A percentile compares a stretch with the other conserved stretches of the same genome.
phyloP scores from a whole-genome alignment of 2,329 filamentous ascomycete species.

The Rhynchosporium secalis region DNA sequence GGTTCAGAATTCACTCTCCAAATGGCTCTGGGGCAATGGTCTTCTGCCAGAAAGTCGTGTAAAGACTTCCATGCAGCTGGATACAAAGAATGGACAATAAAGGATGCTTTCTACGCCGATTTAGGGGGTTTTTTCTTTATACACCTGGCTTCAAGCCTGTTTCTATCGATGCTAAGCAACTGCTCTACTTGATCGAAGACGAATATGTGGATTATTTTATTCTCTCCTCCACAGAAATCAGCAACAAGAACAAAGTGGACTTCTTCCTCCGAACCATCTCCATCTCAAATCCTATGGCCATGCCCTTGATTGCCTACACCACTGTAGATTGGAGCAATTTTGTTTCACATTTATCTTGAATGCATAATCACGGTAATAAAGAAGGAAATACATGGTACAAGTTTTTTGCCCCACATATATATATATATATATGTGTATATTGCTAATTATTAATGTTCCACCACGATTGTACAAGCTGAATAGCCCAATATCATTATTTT shows the following conservation, averaged over 20 bases:
- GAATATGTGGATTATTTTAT: conserved; percentile 37
- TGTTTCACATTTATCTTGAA: conserved; percentile 5
- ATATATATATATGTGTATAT: no score
- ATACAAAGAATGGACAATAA: conserved; percentile 42
- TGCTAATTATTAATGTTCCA: no score
- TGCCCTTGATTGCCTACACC: conserved; percentile 4
- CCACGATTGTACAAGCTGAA: no score
- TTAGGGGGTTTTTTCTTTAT: conserved; percentile 45
- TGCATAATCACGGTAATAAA: no score
- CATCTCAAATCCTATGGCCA: not conserved
- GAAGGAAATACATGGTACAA: no score
- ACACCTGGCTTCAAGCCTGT: conserved; percentile 38
- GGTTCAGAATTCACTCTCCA: conserved; percentile 44
- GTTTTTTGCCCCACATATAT: no score
- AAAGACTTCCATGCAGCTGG: conserved; percentile 28
- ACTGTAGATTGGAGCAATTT: conserved; percentile 12
- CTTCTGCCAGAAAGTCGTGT: conserved; percentile 41
- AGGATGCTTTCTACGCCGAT: conserved; percentile 45
- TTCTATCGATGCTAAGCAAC: conserved; percentile 42
- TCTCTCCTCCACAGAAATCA: conserved; percentile 15
- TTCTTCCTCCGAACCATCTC: conserved; percentile 21
- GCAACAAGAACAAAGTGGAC: not conserved
- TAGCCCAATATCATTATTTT: no score
- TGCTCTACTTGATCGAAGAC: conserved; percentile 39
- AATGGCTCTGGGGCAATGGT: conserved; percentile 42